A percentile compares a stretch with the other conserved stretches of the same genome.
Conservation (phyloP, 768 basidiomycete genomes). For the Hygrophorus russula region DNA sequence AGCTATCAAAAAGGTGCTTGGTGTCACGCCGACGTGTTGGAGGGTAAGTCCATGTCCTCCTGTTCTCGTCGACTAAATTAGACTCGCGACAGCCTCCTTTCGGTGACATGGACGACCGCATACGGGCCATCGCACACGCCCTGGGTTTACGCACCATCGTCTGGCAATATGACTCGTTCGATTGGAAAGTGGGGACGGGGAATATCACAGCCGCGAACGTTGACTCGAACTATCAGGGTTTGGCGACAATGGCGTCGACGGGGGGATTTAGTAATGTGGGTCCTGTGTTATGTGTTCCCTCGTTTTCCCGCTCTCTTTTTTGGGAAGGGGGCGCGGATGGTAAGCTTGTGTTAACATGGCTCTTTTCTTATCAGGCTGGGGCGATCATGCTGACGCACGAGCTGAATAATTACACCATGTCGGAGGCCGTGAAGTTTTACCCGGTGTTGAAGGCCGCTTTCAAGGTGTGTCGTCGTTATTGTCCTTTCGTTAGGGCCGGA, state of each 20-base stretch:
- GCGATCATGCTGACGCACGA: conserved; percentile 50
- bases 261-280: conserved; percentile 30
- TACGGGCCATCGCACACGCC: conserved; percentile 56
- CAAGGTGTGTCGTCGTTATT: conserved; percentile 18
- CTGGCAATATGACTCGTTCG: conserved; percentile 62
- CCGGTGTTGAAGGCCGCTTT: conserved; percentile 33
- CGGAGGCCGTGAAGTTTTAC: conserved; percentile 44
- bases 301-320: no score
- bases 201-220: conserved; percentile 32
- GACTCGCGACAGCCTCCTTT: conserved; percentile 36
- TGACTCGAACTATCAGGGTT: conserved; percentile 39
- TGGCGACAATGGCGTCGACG: conserved; percentile 34
- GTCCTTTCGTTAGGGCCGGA: neutral
- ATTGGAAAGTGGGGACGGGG: conserved; percentile 55
- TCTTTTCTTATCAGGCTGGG: conserved; percentile 22
- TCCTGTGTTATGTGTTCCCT: no score
- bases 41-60: conserved; percentile 25
- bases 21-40: conserved; percentile 53
- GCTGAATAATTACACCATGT: conserved; percentile 50
- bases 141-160: conserved; percentile 63
- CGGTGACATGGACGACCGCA: conserved; percentile 66
- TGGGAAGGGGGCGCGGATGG: neutral
- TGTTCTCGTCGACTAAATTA: neutral
- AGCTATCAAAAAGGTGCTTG: conserved; percentile 41
- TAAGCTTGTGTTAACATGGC: neutral